Percentiles rank a stretch among this genome's conserved stretches.
Evolutionary conservation across 208 protist species (phyloP).

Genomic region (Acanthamoeba royreba): DNA sequence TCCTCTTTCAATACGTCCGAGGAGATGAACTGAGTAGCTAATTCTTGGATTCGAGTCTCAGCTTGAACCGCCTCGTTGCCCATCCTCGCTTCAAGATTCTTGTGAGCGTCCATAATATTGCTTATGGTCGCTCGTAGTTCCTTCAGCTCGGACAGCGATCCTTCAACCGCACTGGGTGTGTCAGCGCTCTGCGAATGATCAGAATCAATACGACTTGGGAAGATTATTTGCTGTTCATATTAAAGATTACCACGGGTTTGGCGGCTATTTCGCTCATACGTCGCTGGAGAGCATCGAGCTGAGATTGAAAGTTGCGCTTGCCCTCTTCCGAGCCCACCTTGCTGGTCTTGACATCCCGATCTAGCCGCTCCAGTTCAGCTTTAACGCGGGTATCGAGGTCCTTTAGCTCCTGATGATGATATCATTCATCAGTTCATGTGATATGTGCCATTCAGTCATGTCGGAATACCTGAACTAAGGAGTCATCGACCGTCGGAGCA

Average conservation of each 20-base stretch:
- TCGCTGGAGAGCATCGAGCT: not conserved
- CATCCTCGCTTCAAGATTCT: not conserved
- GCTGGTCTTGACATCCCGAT: not conserved
- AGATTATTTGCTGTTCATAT: not conserved
- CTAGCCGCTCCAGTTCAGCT: not conserved
- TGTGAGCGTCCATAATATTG: not conserved
- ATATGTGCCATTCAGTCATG: not conserved
- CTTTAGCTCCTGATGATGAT: not conserved
- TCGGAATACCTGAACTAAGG: not conserved
- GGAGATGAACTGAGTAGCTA: not conserved
- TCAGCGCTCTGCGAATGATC: not conserved
- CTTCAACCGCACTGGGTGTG: not conserved
- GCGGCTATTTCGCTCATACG: not conserved
- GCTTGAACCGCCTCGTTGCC: not conserved
- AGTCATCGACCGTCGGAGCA: not conserved
- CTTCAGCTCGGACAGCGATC: not conserved
- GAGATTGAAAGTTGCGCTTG: not conserved
- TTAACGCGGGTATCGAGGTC: not conserved
- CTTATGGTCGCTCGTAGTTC: not conserved
- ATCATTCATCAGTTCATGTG: not conserved
- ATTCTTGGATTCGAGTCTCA: not conserved
- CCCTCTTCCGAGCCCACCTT: not conserved
- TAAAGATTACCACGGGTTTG: not conserved
- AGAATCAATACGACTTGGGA: not conserved
- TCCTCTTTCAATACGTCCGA: not conserved